Base-by-base conservation (phyloP, 1,284 basidiomycete species). In the Cryptococcus sp. region DNA sequence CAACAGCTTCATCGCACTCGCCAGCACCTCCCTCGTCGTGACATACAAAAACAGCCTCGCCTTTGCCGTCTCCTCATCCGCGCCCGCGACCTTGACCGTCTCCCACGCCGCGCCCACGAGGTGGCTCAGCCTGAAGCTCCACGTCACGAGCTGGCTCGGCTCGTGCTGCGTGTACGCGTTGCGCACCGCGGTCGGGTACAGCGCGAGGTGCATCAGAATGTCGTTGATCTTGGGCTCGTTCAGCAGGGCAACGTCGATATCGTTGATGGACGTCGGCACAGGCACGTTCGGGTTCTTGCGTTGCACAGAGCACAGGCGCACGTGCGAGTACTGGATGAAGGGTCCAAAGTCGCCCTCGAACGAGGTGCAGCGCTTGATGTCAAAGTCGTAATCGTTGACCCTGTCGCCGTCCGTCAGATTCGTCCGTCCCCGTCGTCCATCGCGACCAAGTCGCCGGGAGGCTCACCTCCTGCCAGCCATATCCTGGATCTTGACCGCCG, bases 401-500 rank as follows among this genome's bases (percentile, higher is more conserved):
- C 95, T 93, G 64, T n/a, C 20, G 28, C 28, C 4, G 9, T 4
- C 28, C 11, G 11, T 18, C 1, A 50, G 44, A 36, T 52, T 39
- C 52, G 46, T 38, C n/a, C 13, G 12, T 20, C 9, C 12, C 24
- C n/a, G n/a, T n/a, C n/a, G n/a, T n/a, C n/a, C n/a, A n/a, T n/a
- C n/a, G n/a, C n/a, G n/a, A n/a, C n/a, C n/a, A n/a, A n/a, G n/a
- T 20, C 15, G 13, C 40, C 39, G 35, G 20, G 12, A 72, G 20
- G 28, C 81, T 47, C 66, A 91, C 90, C 90, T 82, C 78, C 94
- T 97, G 24, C 89, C 91, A 43, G 87, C 82, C 92, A 98, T 93
- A 76, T 98, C 95, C 78, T 98, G 96, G 66, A 99, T 94, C 82
- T 98, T 98, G 72, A 99, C 88, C 7, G 92, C 94, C 0, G 92